phyloP scores from a whole-genome alignment of 2,329 filamentous ascomycete species.

The Alternaria ventricosa region DNA sequence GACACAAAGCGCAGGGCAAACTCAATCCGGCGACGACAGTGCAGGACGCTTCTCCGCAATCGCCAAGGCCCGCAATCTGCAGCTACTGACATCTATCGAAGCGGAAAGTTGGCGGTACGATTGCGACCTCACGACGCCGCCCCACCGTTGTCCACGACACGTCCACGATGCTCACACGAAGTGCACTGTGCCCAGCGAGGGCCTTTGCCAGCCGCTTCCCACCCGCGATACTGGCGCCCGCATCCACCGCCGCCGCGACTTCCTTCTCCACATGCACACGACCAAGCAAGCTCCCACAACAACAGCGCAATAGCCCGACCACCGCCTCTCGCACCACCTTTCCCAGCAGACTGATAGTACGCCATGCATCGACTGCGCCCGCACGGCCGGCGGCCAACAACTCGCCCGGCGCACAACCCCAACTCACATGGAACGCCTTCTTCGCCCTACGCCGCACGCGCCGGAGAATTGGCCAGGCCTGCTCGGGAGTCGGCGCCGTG shows the following conservation, averaged over 20 bases:
- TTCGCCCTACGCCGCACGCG: constrained; percentile 88
- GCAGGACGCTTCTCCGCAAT: constrained; percentile 1
- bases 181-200: constrained; percentile 40
- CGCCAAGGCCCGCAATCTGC: constrained; percentile 9
- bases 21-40: not conserved
- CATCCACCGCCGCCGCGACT: constrained; percentile 24
- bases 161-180: constrained; percentile 40
- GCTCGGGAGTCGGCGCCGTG: constrained; percentile 71
- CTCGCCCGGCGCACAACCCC: constrained; percentile 21
- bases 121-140: constrained; percentile 6
- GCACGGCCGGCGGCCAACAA: constrained; percentile 20
- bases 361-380: constrained; percentile 35
- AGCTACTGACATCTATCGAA: constrained; percentile 7
- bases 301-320: constrained; percentile 20
- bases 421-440: constrained; percentile 81
- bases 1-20: not conserved
- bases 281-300: constrained; percentile 28
- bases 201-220: constrained; percentile 38
- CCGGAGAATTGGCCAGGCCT: constrained; percentile 80
- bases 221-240: constrained; percentile 33
- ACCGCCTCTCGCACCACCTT: constrained; percentile 13
- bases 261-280: constrained; percentile 40
- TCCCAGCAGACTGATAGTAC: constrained; percentile 14
- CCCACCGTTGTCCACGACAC: not conserved
- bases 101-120: constrained; percentile 8